Percentiles rank a stretch among this genome's conserved stretches.
phyloP scores from a whole-genome alignment of 768 basidiomycete genomes.

The Roridomyces roridus region DNA sequence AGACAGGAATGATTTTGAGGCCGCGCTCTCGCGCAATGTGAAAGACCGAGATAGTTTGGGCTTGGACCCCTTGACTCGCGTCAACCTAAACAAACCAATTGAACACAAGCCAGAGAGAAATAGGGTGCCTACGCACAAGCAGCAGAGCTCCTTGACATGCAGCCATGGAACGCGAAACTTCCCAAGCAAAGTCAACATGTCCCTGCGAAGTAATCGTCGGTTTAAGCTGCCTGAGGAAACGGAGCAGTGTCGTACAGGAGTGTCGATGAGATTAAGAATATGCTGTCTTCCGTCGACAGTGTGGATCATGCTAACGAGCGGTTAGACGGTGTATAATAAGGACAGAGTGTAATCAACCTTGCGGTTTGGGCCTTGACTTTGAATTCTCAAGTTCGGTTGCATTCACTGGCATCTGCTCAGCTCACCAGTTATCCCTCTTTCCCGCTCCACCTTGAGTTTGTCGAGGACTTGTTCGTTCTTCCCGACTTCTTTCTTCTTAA shows the following conservation, averaged over 20 bases:
- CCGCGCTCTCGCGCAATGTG: slow-evolving; percentile 85
- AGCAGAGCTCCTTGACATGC: slow-evolving; percentile 91
- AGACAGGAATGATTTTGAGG: slow-evolving; percentile 84
- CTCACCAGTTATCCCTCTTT: slow-evolving; percentile 93
- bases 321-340: slow-evolving; percentile 6
- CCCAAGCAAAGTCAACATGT: slow-evolving; percentile 98
- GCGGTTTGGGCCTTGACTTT: slow-evolving; percentile 96
- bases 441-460: slow-evolving; percentile 95
- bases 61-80: slow-evolving; percentile 97
- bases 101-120: slow-evolving; percentile 1
- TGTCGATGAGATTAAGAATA: slow-evolving; percentile 95
- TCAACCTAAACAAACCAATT: slow-evolving; percentile 68
- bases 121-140: slow-evolving; percentile 44
- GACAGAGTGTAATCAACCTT: slow-evolving; percentile 51
- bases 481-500: slow-evolving; percentile 65
- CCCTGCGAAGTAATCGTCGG: slow-evolving; percentile 52
- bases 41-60: slow-evolving; percentile 95
- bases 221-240: neutral
- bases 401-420: too few relatives aligned
- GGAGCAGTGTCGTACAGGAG: slow-evolving; percentile 63
- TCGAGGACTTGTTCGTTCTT: slow-evolving; percentile 88
- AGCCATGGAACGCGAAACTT: slow-evolving; percentile 90
- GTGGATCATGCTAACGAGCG: slow-evolving; percentile 75
- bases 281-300: slow-evolving; percentile 57
- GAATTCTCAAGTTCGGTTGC: neutral